A percentile compares a stretch with the other conserved stretches of the same genome.
phyloP scores from a whole-genome alignment of 2,329 filamentous ascomycete species.

The Aureobasidium sp. region DNA sequence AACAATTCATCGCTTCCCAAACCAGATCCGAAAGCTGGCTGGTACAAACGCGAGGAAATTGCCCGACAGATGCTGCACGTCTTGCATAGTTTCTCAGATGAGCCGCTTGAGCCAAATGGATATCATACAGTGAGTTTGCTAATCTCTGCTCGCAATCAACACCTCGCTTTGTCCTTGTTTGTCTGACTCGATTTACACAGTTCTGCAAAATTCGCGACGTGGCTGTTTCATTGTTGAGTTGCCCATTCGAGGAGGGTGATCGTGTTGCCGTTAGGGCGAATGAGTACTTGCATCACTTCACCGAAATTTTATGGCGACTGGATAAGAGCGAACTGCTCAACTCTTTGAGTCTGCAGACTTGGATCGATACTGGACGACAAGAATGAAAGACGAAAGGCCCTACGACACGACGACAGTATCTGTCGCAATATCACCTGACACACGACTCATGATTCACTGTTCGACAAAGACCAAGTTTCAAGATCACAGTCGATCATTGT shows the following conservation, averaged over 20 bases:
- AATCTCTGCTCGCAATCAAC: no score
- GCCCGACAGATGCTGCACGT: background rate
- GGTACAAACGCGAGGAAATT: background rate
- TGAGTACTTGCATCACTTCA: background rate
- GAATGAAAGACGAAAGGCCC: background rate
- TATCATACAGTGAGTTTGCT: background rate
- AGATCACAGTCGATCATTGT: no score
- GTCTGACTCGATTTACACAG: background rate
- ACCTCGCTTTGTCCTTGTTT: background rate
- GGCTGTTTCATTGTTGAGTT: background rate
- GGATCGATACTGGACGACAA: background rate
- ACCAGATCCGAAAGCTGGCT: background rate
- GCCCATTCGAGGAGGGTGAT: background rate
- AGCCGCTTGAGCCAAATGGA: background rate
- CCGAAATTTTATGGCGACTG: background rate
- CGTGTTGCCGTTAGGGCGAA: background rate
- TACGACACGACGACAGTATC: no score
- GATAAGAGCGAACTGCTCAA: background rate
- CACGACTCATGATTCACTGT: no score
- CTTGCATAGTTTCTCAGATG: background rate
- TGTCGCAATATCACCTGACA: no score
- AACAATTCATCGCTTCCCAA: background rate
- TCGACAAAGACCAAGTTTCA: no score
- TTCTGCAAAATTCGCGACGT: slow-evolving; percentile 3
- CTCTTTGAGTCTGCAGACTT: background rate